A percentile compares a stretch with the other conserved stretches of the same genome.
These are phyloP conservation scores for Avena sativa DNA, from an alignment of 176 grass and related monocot species.

Conservation along the genomic window DNA sequence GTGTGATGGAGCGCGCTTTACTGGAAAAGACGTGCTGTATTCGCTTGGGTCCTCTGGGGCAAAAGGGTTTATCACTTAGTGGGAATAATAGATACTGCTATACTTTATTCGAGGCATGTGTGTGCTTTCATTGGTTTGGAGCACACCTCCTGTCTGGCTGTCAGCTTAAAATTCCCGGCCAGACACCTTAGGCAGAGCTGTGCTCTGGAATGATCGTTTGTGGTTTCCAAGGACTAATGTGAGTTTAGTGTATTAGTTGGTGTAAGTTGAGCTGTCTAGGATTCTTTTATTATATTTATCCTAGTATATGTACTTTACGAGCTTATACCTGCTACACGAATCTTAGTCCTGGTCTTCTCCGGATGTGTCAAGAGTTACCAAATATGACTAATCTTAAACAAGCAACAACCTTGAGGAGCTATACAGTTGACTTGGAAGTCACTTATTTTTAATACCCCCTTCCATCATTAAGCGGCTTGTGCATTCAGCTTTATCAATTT, in stretches of 20 bases:
- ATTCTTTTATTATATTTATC: background rate
- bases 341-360: background rate
- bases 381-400: background rate
- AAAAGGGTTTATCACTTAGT: background rate
- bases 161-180: background rate
- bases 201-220: background rate
- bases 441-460: background rate
- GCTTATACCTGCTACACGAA: background rate
- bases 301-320: background rate
- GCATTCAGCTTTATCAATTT: background rate
- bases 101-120: background rate
- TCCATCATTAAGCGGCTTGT: background rate
- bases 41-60: background rate
- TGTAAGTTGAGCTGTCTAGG: background rate
- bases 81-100: conserved; percentile 34
- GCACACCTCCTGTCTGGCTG: background rate
- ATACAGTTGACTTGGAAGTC: conserved; percentile 25
- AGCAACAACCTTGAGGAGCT: conserved; percentile 14
- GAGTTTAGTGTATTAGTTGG: background rate
- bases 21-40: background rate
- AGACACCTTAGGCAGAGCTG: background rate
- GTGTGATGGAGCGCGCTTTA: background rate
- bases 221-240: background rate
- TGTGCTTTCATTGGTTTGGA: background rate
- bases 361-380: background rate